These are phyloP conservation scores for Globisporangium apiculatum DNA, from an alignment of 352 stramenopile genomes.

Conservation along the genomic window DNA sequence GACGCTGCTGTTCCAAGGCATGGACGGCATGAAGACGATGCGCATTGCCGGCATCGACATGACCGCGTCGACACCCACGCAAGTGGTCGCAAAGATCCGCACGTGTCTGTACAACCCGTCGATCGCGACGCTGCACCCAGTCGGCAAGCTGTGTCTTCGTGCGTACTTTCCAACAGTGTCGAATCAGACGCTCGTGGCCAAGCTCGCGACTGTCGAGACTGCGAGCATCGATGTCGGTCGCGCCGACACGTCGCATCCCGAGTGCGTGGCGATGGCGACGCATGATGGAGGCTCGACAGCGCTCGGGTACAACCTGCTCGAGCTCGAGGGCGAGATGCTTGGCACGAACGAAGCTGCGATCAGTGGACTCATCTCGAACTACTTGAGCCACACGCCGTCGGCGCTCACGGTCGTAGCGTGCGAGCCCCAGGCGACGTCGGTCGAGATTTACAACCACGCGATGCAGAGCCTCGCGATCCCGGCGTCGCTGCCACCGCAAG, in stretches of 20 bases:
- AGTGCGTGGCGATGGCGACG: conserved; percentile 27
- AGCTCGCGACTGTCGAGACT: conserved; percentile 31
- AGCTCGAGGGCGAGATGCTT: conserved; percentile 63
- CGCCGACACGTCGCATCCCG: conserved; percentile 44
- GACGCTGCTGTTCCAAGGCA: conserved; percentile 45
- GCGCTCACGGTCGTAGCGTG: conserved; percentile 59
- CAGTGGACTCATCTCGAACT: conserved; percentile 71
- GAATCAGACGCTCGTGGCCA: conserved; percentile 37
- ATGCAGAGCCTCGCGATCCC: conserved; percentile 70
- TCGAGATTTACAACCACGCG: conserved; percentile 63
- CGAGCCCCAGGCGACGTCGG: conserved; percentile 41
- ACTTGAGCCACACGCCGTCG: conserved; percentile 50
- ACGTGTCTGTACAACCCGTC: conserved; percentile 82
- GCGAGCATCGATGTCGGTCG: conserved; percentile 36
- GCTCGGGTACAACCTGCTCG: conserved; percentile 63
- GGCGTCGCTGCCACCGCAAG: conserved; percentile 48
- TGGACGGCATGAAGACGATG: conserved; percentile 59
- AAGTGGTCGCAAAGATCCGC: conserved; percentile 63
- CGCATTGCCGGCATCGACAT: conserved; percentile 55
- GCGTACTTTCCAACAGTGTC: conserved; percentile 42
- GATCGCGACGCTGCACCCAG: conserved; percentile 51
- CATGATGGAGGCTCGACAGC: conserved; percentile 18
- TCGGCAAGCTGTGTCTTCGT: conserved; percentile 59
- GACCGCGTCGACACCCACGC: conserved; percentile 44
- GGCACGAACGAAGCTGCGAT: conserved; percentile 51